Evolutionary conservation across 2,329 filamentous ascomycete genomes (phyloP).

Genomic region (Helotiales sp.): DNA sequence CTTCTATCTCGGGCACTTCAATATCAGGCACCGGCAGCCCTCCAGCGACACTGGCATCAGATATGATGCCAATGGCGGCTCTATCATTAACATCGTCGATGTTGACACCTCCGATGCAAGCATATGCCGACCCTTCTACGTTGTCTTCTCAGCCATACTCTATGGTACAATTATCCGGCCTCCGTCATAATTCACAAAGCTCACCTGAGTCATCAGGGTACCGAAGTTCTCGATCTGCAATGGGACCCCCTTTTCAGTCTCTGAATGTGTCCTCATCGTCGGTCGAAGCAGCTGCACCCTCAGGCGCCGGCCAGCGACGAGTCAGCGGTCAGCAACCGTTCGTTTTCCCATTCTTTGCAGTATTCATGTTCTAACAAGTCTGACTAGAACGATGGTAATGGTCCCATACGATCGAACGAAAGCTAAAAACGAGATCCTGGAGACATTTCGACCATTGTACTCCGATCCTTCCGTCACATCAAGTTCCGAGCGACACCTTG

Average conservation of each 20-base stretch:
- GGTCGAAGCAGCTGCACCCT: conserved; percentile 23
- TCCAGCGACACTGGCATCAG: conserved; percentile 30
- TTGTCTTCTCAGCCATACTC: conserved; percentile 36
- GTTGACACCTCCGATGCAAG: conserved; percentile 31
- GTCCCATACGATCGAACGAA: conserved; percentile 37
- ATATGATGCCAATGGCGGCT: conserved; percentile 35
- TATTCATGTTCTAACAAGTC: conserved; percentile 14
- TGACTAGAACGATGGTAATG: conserved; percentile 33
- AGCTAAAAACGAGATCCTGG: conserved; percentile 36
- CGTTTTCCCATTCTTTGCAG: neutral
- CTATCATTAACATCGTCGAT: conserved; percentile 36
- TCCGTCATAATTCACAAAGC: conserved; percentile 39
- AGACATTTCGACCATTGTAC: conserved; percentile 38
- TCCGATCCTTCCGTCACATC: conserved; percentile 35
- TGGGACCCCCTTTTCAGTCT: conserved; percentile 37
- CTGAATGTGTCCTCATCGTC: conserved; percentile 30
- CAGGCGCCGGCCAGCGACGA: conserved; percentile 19
- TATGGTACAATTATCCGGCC: conserved; percentile 37
- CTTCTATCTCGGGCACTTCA: conserved; percentile 35
- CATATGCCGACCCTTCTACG: conserved; percentile 32
- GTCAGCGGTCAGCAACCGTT: conserved; percentile 22
- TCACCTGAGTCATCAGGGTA: conserved; percentile 39
- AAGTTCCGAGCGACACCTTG: conserved; percentile 38
- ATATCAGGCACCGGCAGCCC: conserved; percentile 34
- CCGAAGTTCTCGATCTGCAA: conserved; percentile 34